Evolutionary conservation across 2,329 filamentous ascomycete genomes (phyloP).

Genomic region (Chlorencoelia australis): DNA sequence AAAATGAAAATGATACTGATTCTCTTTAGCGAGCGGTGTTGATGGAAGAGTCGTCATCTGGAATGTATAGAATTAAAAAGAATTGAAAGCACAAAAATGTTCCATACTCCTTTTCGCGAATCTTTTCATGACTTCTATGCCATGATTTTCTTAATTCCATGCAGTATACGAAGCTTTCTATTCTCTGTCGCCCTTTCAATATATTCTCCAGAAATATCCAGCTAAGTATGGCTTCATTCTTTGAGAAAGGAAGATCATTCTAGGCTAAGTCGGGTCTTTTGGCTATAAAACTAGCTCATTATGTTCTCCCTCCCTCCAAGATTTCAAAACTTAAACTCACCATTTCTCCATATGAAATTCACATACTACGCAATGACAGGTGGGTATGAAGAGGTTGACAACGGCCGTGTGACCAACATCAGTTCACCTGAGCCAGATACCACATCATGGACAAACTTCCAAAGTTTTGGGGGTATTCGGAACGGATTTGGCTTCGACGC

Average conservation of each 20-base stretch:
- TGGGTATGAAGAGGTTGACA: too few relatives aligned
- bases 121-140: background rate
- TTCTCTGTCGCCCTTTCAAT: slow-evolving; percentile 3
- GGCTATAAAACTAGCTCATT: too few relatives aligned
- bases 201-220: slow-evolving; percentile 4
- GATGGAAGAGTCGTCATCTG: slow-evolving; percentile 77
- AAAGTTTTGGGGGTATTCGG: slow-evolving; percentile 5
- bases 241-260: too few relatives aligned
- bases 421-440: too few relatives aligned
- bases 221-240: slow-evolving; percentile 2
- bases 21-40: slow-evolving; percentile 65
- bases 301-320: too few relatives aligned
- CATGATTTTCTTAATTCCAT: slow-evolving; percentile 1
- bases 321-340: too few relatives aligned
- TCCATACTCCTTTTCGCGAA: slow-evolving; percentile 5
- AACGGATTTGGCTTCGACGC: slow-evolving; percentile 4
- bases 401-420: too few relatives aligned
- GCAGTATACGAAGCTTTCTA: slow-evolving; percentile 1
- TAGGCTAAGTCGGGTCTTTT: too few relatives aligned
- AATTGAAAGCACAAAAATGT: slow-evolving; percentile 10
- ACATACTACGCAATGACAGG: too few relatives aligned
- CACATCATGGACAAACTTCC: background rate
- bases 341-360: too few relatives aligned
- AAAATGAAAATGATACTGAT: slow-evolving; percentile 25
- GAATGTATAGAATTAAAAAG: slow-evolving; percentile 41